Conservation (phyloP, 306 rosid genomes). For the Betula pendula region DNA sequence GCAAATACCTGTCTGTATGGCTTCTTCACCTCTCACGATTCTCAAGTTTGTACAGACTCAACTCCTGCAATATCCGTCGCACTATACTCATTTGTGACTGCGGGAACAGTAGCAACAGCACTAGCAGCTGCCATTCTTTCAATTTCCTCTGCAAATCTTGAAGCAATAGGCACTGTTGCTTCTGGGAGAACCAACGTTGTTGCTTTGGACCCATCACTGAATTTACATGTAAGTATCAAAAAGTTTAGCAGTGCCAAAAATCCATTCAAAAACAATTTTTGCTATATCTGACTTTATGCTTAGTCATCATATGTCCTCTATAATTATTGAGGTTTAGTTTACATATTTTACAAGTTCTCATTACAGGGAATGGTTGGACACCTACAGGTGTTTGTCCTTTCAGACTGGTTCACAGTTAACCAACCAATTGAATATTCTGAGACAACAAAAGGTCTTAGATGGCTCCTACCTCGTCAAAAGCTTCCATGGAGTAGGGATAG, state of each 20-base stretch:
- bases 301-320: no score
- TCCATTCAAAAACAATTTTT: no score
- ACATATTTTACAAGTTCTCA: constrained; percentile 20
- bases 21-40: neutral
- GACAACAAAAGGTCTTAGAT: constrained; percentile 59
- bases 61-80: constrained; percentile 50
- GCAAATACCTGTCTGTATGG: neutral
- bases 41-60: constrained; percentile 40
- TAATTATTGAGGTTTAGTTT: neutral
- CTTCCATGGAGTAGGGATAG: constrained; percentile 58
- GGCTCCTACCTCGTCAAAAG: constrained; percentile 67
- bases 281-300: no score
- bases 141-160: constrained; percentile 57
- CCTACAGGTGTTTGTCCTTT: constrained; percentile 65
- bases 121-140: constrained; percentile 45
- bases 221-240: constrained; percentile 52
- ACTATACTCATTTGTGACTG: constrained; percentile 55
- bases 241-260: neutral
- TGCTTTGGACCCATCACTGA: constrained; percentile 40
- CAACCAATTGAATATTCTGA: constrained; percentile 51
- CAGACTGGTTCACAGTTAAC: constrained; percentile 50
- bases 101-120: constrained; percentile 62
- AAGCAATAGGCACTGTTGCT: constrained; percentile 49
- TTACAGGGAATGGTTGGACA: constrained; percentile 67
- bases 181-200: constrained; percentile 34